Conservation (phyloP, 1,284 basidiomycete genomes). For the Sphagnurus paluster region DNA sequence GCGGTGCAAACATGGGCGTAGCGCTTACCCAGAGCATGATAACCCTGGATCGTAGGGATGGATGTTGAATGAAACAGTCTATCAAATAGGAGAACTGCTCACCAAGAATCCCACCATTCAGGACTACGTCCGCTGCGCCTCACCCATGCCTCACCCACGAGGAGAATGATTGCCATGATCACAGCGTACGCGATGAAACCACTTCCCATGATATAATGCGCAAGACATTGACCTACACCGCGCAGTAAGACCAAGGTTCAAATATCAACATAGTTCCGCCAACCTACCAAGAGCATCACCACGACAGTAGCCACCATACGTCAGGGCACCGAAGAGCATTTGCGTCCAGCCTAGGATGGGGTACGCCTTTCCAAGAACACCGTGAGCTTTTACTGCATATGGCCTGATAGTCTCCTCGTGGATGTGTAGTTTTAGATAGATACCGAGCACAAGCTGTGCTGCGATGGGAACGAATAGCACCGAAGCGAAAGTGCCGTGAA, state of each 20-base stretch:
- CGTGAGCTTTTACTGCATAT: slow-evolving; percentile 73
- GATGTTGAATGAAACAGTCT: slow-evolving; percentile 5
- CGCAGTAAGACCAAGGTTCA: background rate
- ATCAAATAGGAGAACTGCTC: slow-evolving; percentile 5
- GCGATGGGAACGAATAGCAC: slow-evolving; percentile 69
- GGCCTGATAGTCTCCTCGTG: slow-evolving; percentile 79
- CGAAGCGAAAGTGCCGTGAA: slow-evolving; percentile 72
- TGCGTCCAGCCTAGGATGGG: slow-evolving; percentile 90
- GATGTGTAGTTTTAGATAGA: slow-evolving; percentile 94
- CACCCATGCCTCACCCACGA: slow-evolving; percentile 85
- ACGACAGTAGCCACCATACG: slow-evolving; percentile 70
- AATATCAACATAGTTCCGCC: background rate
- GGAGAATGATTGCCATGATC: slow-evolving; percentile 81
- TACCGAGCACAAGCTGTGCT: slow-evolving; percentile 72
- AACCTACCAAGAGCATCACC: slow-evolving; percentile 57
- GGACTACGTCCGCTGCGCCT: slow-evolving; percentile 71
- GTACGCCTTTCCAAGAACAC: slow-evolving; percentile 82
- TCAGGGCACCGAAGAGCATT: slow-evolving; percentile 73
- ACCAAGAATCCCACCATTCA: slow-evolving; percentile 89
- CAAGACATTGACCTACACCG: slow-evolving; percentile 67
- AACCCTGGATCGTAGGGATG: slow-evolving; percentile 43
- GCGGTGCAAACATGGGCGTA: too few species aligned
- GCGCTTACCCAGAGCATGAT: slow-evolving; percentile 83
- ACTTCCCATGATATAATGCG: slow-evolving; percentile 92
- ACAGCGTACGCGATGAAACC: slow-evolving; percentile 88